Evolutionary conservation across 208 protist genomes (phyloP).

Genomic region (Acanthamoeba lugdunensis): DNA sequence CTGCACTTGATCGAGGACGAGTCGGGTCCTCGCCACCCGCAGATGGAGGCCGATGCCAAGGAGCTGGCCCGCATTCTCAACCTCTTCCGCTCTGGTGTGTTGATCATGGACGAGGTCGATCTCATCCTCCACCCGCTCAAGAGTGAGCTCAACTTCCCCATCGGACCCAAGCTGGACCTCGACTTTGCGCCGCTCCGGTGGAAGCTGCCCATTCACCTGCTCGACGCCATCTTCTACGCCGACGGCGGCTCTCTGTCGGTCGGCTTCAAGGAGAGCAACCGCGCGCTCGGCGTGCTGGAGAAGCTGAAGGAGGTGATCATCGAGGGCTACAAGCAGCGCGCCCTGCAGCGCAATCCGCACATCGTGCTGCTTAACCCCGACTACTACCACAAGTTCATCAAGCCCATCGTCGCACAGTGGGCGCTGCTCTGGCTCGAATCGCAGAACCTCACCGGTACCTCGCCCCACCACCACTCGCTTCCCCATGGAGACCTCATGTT

Average conservation of each 20-base stretch:
- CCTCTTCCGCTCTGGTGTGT: slow-evolving; percentile 90
- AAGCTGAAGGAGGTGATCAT: slow-evolving; percentile 82
- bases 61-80: slow-evolving; percentile 87
- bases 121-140: slow-evolving; percentile 94
- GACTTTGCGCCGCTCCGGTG: slow-evolving; percentile 92
- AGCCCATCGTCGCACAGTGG: slow-evolving; percentile 91
- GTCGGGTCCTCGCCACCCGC: slow-evolving; percentile 36
- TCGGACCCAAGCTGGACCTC: slow-evolving; percentile 92
- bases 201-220: slow-evolving; percentile 93
- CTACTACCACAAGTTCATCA: slow-evolving; percentile 91
- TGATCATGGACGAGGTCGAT: slow-evolving; percentile 94
- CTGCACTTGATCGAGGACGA: slow-evolving; percentile 89
- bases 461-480: neutral
- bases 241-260: slow-evolving; percentile 78
- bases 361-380: slow-evolving; percentile 91
- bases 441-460: slow-evolving; percentile 70
- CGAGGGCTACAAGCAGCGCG: slow-evolving; percentile 85
- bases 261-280: slow-evolving; percentile 73
- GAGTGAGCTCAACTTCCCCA: slow-evolving; percentile 96
- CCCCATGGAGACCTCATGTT: neutral
- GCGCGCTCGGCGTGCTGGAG: slow-evolving; percentile 60
- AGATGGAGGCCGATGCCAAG: slow-evolving; percentile 69
- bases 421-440: slow-evolving; percentile 90
- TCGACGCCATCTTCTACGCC: slow-evolving; percentile 92
- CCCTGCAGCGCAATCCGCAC: slow-evolving; percentile 92